Evolutionary conservation across 768 basidiomycete species (phyloP).

Genomic region (Leccinellum rugosiceps): DNA sequence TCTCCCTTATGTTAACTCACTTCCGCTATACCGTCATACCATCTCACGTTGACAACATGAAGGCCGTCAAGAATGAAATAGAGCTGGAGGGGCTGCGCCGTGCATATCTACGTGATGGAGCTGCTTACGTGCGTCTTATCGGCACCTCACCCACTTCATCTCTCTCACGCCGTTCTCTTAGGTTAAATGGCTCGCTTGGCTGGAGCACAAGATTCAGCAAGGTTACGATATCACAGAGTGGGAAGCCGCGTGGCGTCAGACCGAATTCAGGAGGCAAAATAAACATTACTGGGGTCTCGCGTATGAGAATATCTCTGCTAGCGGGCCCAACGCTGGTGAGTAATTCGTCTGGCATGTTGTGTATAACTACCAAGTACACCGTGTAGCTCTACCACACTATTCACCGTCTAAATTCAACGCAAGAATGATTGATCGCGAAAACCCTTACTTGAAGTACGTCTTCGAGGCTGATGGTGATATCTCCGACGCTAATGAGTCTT

Average conservation of each 20-base stretch:
- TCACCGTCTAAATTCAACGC: constrained; percentile 67
- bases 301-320: constrained; percentile 87
- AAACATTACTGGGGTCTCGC: constrained; percentile 82
- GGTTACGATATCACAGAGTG: constrained; percentile 88
- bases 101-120: constrained; percentile 90
- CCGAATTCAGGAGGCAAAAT: constrained; percentile 66
- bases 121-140: constrained; percentile 61
- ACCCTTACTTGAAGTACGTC: constrained; percentile 86
- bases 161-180: constrained; percentile 25
- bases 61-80: constrained; percentile 84
- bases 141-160: constrained; percentile 3
- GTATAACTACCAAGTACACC: neutral
- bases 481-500: constrained; percentile 12
- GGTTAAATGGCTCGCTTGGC: constrained; percentile 86
- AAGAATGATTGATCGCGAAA: constrained; percentile 69
- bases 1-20: constrained; percentile 81
- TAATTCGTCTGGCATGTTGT: neutral
- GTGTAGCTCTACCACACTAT: constrained; percentile 86
- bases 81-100: constrained; percentile 80
- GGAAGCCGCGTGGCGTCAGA: constrained; percentile 83
- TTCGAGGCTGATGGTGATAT: constrained; percentile 7
- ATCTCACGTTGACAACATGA: constrained; percentile 69
- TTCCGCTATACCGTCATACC: constrained; percentile 73
- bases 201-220: constrained; percentile 73
- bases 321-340: constrained; percentile 80